Conservation (phyloP, 441 rosid species). For the Theobroma grandiflorum region DNA sequence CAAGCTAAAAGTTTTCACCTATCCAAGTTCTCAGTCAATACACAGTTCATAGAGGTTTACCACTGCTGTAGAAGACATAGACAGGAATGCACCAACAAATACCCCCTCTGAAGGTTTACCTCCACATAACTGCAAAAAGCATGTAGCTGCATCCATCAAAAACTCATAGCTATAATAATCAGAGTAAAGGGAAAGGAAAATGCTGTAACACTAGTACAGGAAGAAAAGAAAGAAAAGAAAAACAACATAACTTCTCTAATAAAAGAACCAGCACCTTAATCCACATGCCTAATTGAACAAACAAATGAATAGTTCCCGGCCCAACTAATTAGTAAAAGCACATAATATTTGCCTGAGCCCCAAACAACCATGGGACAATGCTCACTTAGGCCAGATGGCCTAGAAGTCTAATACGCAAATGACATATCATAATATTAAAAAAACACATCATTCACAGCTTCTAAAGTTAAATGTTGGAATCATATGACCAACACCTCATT, state of each 20-base stretch:
- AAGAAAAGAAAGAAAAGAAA: background rate
- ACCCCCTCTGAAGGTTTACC: constrained; percentile 93
- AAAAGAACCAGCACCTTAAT: background rate
- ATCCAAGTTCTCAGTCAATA: background rate
- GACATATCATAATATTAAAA: background rate
- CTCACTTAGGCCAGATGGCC: background rate
- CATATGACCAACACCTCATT: background rate
- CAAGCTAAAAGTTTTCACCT: constrained; percentile 7
- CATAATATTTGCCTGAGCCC: background rate
- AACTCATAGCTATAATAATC: constrained; percentile 24
- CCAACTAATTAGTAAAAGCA: background rate
- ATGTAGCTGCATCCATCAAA: constrained; percentile 36
- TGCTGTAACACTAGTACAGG: background rate
- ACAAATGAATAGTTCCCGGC: background rate
- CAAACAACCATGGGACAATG: background rate
- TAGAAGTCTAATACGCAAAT: background rate
- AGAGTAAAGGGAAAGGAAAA: constrained; percentile 3
- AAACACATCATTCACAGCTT: constrained; percentile 3
- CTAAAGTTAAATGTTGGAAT: constrained; percentile 1
- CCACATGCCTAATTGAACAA: background rate
- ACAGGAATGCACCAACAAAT: constrained; percentile 87
- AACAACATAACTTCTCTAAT: background rate
- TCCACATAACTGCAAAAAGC: constrained; percentile 81
- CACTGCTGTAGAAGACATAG: constrained; percentile 98
- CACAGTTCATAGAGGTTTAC: constrained; percentile 48